Evolutionary conservation across 768 basidiomycete species (phyloP), one percentile per base, ranked within the genome.

Genomic region (Lyophyllum semitale): DNA sequence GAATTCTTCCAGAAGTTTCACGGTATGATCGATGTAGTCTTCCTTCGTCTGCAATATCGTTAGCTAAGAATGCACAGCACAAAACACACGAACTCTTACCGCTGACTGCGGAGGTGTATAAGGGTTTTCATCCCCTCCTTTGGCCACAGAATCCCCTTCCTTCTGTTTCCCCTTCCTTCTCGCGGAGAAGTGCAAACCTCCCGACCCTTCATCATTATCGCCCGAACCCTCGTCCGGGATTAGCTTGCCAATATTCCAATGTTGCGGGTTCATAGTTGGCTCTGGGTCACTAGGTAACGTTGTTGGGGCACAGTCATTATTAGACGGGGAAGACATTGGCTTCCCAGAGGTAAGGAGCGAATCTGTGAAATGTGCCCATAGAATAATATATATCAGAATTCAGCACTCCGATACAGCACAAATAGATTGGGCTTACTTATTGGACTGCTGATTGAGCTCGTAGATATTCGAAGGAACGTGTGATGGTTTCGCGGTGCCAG

Each of bases 1-100:
- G 18, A 55, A 63, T n/a, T 58, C 57, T 22, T 48, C 25, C 43
- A 60, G 48, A 2, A 63, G 48, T 7, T 46, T 54, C 5, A 29
- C 51, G 29, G 37, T 61, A 30, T 57, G 53, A 29, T 32, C 35
- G 2, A 53, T 18, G 54, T 52, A 60, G 17, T 53, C 17, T 13
- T 40, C 38, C 59, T 72, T 25, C 29, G 27, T 1, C 45, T 30
- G 37, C 15, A 15, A 35, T 13, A 15, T 15, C 17, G n/a, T 18
- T 38, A 18, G 15, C 4, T 15, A n/a, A n/a, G 17, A 15, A 18
- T 38, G n/a, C n/a, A 18, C 37, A 18, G 17, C 12, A 35, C 33
- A 35, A 15, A 35, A 35, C 33, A 13, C 33, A 35, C 8, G 33
- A n/a, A n/a, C n/a, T 35, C 33, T 35, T 35, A 35, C 33, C 12